These are phyloP conservation scores for Pichia paraexigua DNA, from an alignment of 805 yeast species.

Conservation along the genomic window DNA sequence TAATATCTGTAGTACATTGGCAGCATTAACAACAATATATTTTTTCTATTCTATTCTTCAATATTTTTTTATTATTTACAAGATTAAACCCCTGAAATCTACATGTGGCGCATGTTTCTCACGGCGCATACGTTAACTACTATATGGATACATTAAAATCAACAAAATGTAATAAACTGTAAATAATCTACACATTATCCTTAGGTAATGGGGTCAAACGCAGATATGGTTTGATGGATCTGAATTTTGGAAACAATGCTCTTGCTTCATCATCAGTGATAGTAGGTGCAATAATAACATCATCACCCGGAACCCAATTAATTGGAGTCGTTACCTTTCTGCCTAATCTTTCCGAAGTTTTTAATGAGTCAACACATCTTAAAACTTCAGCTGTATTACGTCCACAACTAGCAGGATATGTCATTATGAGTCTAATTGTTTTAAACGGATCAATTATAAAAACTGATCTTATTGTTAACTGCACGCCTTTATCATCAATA, in stretches of 20 bases:
- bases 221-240: constrained; percentile 54
- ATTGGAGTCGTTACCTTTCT: constrained; percentile 59
- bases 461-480: constrained; percentile 63
- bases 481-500: constrained; percentile 55
- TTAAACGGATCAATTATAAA: constrained; percentile 52
- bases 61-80: no score
- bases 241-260: constrained; percentile 53
- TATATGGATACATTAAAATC: no score
- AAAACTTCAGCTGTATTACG: constrained; percentile 70
- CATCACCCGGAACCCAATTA: constrained; percentile 66
- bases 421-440: constrained; percentile 51
- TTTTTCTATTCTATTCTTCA: no score
- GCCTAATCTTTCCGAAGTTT: constrained; percentile 42
- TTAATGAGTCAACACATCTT: constrained; percentile 63
- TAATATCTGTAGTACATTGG: no score
- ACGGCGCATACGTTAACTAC: not conserved
- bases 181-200: not conserved
- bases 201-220: constrained; percentile 40
- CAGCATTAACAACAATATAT: no score
- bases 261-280: constrained; percentile 54
- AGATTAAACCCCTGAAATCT: no score
- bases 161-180: not conserved
- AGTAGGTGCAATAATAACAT: constrained; percentile 64
- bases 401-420: constrained; percentile 70
- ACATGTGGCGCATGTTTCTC: no score